Percentiles rank a stretch among this genome's conserved stretches.
These are phyloP conservation scores for Immersiporthe knoxdaviesiana DNA, from an alignment of 2,329 filamentous ascomycete genomes.

Conservation along the genomic window DNA sequence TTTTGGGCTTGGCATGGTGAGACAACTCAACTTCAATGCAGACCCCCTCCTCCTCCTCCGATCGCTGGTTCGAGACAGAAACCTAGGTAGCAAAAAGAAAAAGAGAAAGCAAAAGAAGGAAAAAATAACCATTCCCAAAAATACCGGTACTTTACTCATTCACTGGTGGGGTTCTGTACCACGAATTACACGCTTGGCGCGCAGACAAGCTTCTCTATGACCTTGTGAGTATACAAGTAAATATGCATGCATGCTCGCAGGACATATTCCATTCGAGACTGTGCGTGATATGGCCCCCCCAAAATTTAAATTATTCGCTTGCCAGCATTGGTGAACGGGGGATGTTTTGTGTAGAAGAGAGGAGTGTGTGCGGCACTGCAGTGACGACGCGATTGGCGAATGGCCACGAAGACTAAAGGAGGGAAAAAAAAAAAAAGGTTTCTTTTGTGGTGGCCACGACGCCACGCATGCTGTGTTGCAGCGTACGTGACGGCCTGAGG, in stretches of 20 bases:
- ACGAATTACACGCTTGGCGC: not conserved
- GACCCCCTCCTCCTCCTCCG: not conserved
- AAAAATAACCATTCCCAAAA: no score
- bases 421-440: not conserved
- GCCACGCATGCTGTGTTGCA: not conserved
- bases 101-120: no score
- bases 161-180: not conserved
- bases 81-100: not conserved
- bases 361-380: not conserved
- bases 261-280: not conserved
- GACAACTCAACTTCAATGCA: not conserved
- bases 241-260: not conserved
- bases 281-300: not conserved
- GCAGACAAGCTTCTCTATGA: not conserved
- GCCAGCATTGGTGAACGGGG: not conserved
- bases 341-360: not conserved
- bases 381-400: not conserved
- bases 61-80: not conserved
- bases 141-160: not conserved
- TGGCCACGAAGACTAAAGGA: not conserved
- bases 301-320: not conserved
- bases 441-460: not conserved
- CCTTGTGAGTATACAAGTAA: not conserved
- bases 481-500: not conserved
- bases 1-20: not conserved